Base-by-base conservation (phyloP, 2,329 filamentous ascomycete genomes). In the Diaporthe longicolla region DNA sequence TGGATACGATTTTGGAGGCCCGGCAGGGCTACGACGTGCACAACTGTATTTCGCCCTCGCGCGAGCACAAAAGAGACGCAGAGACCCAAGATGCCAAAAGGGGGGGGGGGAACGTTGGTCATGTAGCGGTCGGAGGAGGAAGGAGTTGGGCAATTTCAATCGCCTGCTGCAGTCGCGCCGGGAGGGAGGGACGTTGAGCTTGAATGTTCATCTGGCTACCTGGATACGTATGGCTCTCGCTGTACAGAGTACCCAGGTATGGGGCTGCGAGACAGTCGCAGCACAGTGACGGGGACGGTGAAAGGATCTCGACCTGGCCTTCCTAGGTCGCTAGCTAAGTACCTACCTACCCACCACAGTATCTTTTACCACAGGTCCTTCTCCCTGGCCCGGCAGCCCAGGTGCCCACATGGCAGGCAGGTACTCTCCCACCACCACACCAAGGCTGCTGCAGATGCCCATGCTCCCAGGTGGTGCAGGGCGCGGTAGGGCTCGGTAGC, bases 141-240 rank as follows among this genome's bases (percentile, higher is more conserved):
- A 68, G 32, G 63, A 68, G 48, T 26, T 37, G 45, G 13, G 63
- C 54, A 40, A 68, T 68, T 68, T 68, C 63, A 68, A 40, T 40
- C 52, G 63, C 48, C 63, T 54, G 63, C 40, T 54, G 45, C 40
- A 48, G 59, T 65, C 59, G 59, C 59, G 40, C n/a, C 59, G 19
- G 32, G 17, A 63, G 19, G 32, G 17, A 63, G 26, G 43, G 45
- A 52, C 63, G 35, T 66, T 24, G 45, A 66, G 45, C 63, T 52
- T 37, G 45, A n/a, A 26, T n/a, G 63, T 40, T 66, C 63, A n/a
- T 66, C 15, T 52, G 43, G 29, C 40, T 52, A 40, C 45, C 7
- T 37, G n/a, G 32, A 17, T 19, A 21, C 19, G 4, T 59, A 40
- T 21, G n/a, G 37, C 21, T 45, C 37, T 6, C 40, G 15, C n/a